Evolutionary conservation across 108 stramenopile genomes (phyloP).

Genomic region (Fistulifera pelliculosa): DNA sequence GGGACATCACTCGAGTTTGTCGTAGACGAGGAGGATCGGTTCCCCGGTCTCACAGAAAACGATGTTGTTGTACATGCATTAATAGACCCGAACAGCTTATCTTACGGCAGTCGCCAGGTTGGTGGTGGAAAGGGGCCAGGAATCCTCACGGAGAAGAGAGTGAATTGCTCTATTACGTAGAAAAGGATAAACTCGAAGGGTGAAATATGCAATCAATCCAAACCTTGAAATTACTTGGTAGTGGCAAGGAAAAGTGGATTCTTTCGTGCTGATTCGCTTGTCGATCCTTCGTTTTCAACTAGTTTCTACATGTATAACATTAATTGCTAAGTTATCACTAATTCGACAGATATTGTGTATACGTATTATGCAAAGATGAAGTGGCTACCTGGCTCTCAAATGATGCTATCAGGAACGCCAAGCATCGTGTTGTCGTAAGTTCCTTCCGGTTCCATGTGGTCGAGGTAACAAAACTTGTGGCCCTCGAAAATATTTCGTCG

Average conservation of each 20-base stretch:
- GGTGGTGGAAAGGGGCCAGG: conserved; percentile 56
- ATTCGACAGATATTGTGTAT: too few species aligned
- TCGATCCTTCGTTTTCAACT: too few species aligned
- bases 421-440: neutral
- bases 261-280: too few species aligned
- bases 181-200: conserved; percentile 18
- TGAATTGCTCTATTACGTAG: conserved; percentile 70
- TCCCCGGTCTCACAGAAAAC: conserved; percentile 3
- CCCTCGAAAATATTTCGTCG: conserved; percentile 54
- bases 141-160: conserved; percentile 85
- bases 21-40: conserved; percentile 65
- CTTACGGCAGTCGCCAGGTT: conserved; percentile 64
- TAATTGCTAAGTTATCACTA: too few species aligned
- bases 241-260: neutral
- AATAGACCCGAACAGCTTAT: conserved; percentile 30
- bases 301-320: too few species aligned
- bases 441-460: conserved; percentile 26
- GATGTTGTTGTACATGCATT: neutral
- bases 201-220: conserved; percentile 47
- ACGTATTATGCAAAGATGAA: too few species aligned
- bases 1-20: conserved; percentile 57
- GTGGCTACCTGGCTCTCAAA: too few species aligned
- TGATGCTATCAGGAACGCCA: too few species aligned
- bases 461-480: conserved; percentile 48
- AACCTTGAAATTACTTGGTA: conserved; percentile 66